These are phyloP conservation scores for Peronospora destructor DNA, from an alignment of 352 stramenopile genomes.

Conservation along the genomic window DNA sequence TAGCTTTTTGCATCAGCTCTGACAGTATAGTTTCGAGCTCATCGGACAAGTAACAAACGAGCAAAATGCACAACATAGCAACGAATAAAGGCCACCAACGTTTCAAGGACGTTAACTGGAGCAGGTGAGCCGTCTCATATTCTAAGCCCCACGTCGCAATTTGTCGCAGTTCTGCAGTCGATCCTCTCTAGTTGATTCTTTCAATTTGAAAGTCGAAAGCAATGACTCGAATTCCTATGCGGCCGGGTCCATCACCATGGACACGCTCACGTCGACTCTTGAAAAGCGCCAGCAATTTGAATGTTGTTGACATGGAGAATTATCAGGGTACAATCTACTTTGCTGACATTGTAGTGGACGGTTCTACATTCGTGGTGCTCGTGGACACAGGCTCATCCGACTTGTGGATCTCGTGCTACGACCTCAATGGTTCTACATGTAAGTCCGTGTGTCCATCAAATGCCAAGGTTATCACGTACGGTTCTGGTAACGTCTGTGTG, in stretches of 20 bases:
- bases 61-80: slow-evolving; percentile 20
- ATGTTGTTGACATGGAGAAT: slow-evolving; percentile 37
- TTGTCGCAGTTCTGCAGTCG: slow-evolving; percentile 8
- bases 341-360: slow-evolving; percentile 41
- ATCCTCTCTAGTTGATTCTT: background rate
- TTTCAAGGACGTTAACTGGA: background rate
- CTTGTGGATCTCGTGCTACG: slow-evolving; percentile 68
- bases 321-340: slow-evolving; percentile 65
- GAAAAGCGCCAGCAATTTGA: slow-evolving; percentile 28
- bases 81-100: slow-evolving; percentile 11
- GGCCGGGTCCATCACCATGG: slow-evolving; percentile 7
- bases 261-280: slow-evolving; percentile 23
- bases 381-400: slow-evolving; percentile 77
- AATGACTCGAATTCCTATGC: slow-evolving; percentile 18
- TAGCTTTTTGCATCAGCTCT: no score
- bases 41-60: background rate
- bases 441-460: slow-evolving; percentile 33
- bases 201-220: background rate
- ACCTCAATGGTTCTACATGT: slow-evolving; percentile 37
- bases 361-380: slow-evolving; percentile 39
- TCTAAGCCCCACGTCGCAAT: slow-evolving; percentile 2
- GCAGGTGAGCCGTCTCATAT: slow-evolving; percentile 6
- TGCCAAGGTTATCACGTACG: slow-evolving; percentile 49
- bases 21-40: no score
- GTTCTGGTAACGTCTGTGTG: slow-evolving; percentile 62